Evolutionary conservation across 768 basidiomycete species (phyloP), one percentile per base, ranked within the genome.

Genomic region (Auricularia sp.): DNA sequence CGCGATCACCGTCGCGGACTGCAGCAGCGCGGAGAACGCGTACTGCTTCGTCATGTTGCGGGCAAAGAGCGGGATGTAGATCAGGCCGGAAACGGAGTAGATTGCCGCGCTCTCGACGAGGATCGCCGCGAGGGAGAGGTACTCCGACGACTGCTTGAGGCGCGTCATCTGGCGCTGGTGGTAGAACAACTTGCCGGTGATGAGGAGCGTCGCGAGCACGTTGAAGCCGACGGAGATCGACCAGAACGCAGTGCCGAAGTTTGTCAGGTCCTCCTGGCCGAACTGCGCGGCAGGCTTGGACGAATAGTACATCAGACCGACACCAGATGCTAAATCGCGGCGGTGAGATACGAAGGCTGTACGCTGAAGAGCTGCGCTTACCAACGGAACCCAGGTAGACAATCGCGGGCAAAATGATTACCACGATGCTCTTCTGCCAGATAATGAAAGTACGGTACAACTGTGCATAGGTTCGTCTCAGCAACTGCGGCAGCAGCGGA

Each of bases 41-140:
- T 11, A n/a, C 53, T n/a, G 53, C 29, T n/a, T 54, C 11, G 53
- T n/a, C n/a, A 8, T 69, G 61, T 71, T 65, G 1, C 68, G 34
- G 1, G 70, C 72, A 54, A 71, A 75, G 1, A 71, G 60, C 11
- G 76, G 36, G 34, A 79, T 66, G 65, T 75, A 78, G 18, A 76
- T 51, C 8, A 76, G 35, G 12, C 67, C 69, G 39, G 72, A 64
- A 1, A 67, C 47, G 0, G 72, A 61, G 62, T 76, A 77, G 14
- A 73, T 44, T 0, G 72, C 66, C 1, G 77, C 74, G 7, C 74
- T 75, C 62, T 80, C 77, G 64, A 79, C 64, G 34, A 77, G 61
- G 71, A 78, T 77, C 7, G 64, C 61, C 3, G 43, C 34, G 44
- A 65, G 33, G 1, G 61, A 62, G 12, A 36, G 10, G 61, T 65